Evolutionary conservation across 441 rosid species (phyloP).

Genomic region (Sinapis alba): DNA sequence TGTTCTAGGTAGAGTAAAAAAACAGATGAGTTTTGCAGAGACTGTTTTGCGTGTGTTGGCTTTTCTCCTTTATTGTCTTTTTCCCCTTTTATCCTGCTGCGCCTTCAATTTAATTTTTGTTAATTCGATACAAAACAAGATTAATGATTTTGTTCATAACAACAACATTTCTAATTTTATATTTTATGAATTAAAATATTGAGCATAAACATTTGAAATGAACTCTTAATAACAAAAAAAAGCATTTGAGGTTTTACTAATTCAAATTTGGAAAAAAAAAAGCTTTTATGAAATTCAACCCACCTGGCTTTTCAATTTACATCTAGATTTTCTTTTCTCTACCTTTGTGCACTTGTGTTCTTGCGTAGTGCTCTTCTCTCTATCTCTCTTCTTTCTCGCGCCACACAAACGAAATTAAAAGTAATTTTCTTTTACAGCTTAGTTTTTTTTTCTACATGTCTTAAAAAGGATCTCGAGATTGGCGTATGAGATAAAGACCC

Average conservation of each 20-base stretch:
- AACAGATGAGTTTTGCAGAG: constrained; percentile 38
- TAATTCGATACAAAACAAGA: not conserved
- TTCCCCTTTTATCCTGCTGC: constrained; percentile 23
- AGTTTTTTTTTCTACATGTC: not conserved
- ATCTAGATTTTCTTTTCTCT: not conserved
- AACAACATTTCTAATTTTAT: constrained; percentile 7
- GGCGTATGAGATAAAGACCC: constrained; percentile 37
- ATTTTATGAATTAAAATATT: too few species aligned
- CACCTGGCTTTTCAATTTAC: constrained; percentile 29
- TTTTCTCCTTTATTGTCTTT: constrained; percentile 41
- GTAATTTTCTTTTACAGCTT: constrained; percentile 23
- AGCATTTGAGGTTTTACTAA: not conserved
- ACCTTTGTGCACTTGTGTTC: constrained; percentile 11
- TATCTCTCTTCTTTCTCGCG: constrained; percentile 18
- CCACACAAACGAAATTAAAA: constrained; percentile 19
- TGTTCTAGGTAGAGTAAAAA: constrained; percentile 34
- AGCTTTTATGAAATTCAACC: constrained; percentile 25
- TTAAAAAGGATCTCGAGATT: constrained; percentile 44
- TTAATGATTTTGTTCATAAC: not conserved
- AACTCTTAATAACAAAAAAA: not conserved
- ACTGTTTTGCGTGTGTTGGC: constrained; percentile 42
- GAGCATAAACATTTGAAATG: not conserved
- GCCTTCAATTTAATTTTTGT: constrained; percentile 12
- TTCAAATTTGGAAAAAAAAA: not conserved
- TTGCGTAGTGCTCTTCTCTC: constrained; percentile 17